phyloP scores from a whole-genome alignment of 2,329 filamentous ascomycete genomes.

The Graphiopsis chlorocephala region DNA sequence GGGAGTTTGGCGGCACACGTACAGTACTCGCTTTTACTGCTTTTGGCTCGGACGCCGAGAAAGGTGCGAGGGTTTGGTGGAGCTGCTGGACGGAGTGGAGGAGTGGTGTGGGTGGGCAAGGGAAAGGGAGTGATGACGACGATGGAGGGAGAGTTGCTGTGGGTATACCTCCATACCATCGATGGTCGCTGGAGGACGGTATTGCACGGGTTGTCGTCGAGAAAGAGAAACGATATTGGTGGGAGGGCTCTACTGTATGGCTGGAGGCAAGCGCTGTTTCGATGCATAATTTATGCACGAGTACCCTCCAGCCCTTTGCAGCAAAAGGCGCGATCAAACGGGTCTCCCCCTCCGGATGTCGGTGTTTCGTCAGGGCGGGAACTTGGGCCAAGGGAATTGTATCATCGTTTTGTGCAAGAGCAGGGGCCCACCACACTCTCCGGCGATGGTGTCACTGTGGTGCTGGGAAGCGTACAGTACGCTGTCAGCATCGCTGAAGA shows the following conservation, averaged over 20 bases:
- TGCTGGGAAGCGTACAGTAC: background rate
- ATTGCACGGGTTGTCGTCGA: background rate
- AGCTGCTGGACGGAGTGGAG: background rate
- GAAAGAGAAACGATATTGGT: too few relatives aligned
- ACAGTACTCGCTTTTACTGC: background rate
- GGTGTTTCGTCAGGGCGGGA: slow-evolving; percentile 1
- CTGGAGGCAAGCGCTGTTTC: background rate
- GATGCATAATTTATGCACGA: background rate
- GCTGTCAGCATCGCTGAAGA: background rate
- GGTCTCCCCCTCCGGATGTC: background rate
- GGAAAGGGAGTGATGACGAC: background rate
- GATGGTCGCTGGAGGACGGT: too few relatives aligned
- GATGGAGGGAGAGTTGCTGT: background rate
- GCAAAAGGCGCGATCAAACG: background rate
- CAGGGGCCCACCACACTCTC: background rate
- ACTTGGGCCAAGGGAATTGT: background rate
- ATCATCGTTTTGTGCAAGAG: background rate
- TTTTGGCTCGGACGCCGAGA: background rate
- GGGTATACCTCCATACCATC: too few relatives aligned
- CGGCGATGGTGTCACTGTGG: slow-evolving; percentile 6
- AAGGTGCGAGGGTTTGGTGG: background rate
- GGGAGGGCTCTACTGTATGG: too few relatives aligned
- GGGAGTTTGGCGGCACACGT: background rate
- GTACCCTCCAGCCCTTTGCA: background rate
- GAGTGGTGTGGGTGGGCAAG: background rate